A percentile compares a stretch with the other conserved stretches of the same genome.
These are phyloP conservation scores for Elasticomyces elasticus DNA, from an alignment of 495 filamentous ascomycete genomes.

Conservation along the genomic window DNA sequence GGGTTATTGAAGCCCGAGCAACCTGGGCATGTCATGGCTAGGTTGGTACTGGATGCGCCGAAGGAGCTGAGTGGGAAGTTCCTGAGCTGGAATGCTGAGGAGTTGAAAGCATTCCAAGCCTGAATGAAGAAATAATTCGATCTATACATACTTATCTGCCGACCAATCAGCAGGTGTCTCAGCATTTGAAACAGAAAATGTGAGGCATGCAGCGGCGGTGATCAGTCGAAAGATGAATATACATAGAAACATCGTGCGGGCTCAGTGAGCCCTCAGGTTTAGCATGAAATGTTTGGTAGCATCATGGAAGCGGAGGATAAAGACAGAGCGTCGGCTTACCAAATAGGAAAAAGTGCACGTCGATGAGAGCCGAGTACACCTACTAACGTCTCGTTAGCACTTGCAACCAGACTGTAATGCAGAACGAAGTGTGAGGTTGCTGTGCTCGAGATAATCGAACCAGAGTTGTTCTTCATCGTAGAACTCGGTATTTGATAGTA, in stretches of 20 bases:
- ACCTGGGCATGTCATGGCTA: constrained; percentile 77
- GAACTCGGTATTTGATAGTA: constrained; percentile 63
- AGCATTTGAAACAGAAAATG: too few species aligned
- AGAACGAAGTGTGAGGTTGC: too few species aligned
- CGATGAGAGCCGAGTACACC: too few species aligned
- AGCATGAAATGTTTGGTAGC: constrained; percentile 77
- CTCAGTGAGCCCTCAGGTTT: constrained; percentile 67
- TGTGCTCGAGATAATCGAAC: constrained; percentile 50
- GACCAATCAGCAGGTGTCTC: neutral
- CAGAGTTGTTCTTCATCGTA: constrained; percentile 41
- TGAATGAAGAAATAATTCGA: neutral
- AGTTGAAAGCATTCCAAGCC: constrained; percentile 54
- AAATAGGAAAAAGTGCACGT: too few species aligned
- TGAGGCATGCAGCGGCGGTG: too few species aligned
- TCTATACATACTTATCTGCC: neutral
- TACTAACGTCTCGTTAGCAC: too few species aligned
- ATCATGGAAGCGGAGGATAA: constrained; percentile 43
- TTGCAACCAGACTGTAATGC: too few species aligned
- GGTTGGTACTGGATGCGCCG: constrained; percentile 53
- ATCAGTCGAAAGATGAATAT: constrained; percentile 99
- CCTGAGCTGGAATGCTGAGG: constrained; percentile 59
- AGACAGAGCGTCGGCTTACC: constrained; percentile 24
- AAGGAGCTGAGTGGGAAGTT: constrained; percentile 64
- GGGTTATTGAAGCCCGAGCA: constrained; percentile 70
- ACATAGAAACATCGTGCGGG: too few species aligned